Percentiles rank a stretch among this genome's conserved stretches.
Conservation (phyloP, 2,329 filamentous ascomycete genomes). For the Epichloe sp. region DNA sequence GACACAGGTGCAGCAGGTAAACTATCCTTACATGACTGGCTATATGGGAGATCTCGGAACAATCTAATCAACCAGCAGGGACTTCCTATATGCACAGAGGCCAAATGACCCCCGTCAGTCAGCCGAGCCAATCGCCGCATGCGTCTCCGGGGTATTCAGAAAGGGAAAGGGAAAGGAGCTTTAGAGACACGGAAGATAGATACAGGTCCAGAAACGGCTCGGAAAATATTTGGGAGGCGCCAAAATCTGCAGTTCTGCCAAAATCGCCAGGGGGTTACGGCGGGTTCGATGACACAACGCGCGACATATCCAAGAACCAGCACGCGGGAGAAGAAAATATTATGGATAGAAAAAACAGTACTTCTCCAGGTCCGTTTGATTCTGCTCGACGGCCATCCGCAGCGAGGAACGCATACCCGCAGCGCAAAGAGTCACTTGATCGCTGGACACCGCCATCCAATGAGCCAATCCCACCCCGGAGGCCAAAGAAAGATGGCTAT, state of each 20-base stretch:
- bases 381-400: constrained; percentile 24
- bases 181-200: constrained; percentile 30
- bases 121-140: constrained; percentile 43
- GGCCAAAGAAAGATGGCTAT: constrained; percentile 39
- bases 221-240: neutral
- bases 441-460: constrained; percentile 6
- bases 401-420: constrained; percentile 21
- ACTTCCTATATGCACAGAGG: constrained; percentile 34
- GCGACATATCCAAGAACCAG: constrained; percentile 5
- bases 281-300: constrained; percentile 21
- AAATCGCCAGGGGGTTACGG: constrained; percentile 37
- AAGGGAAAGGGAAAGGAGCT: constrained; percentile 23
- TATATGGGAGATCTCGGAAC: neutral
- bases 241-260: neutral
- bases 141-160: constrained; percentile 50
- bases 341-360: constrained; percentile 49
- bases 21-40: constrained; percentile 9
- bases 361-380: constrained; percentile 55
- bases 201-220: constrained; percentile 21
- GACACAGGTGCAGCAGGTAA: constrained; percentile 42
- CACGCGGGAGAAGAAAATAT: constrained; percentile 22
- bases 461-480: constrained; percentile 18
- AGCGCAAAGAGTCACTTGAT: constrained; percentile 16
- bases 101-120: constrained; percentile 51
- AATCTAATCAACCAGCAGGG: constrained; percentile 1